phyloP scores from a whole-genome alignment of 371 early-diverging fungal genomes.

The Blyttiomyces sp. region DNA sequence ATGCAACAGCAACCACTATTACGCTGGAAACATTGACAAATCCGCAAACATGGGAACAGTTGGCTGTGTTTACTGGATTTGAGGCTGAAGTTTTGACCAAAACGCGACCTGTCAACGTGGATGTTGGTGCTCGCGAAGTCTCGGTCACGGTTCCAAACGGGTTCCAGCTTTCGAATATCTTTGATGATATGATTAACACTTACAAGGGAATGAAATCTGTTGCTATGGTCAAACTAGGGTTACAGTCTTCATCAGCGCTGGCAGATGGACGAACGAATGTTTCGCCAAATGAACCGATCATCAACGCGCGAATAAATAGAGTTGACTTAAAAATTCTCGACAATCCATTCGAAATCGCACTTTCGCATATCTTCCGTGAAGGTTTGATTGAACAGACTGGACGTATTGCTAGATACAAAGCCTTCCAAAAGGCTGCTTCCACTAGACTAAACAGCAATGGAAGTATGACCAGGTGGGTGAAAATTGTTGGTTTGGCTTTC shows the following conservation, averaged over 20 bases:
- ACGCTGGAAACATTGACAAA: no score
- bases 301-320: constrained; percentile 11
- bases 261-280: constrained; percentile 30
- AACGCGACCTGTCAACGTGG: no score
- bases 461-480: neutral
- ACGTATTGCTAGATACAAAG: constrained; percentile 51
- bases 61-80: no score
- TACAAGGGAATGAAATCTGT: constrained; percentile 37
- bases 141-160: constrained; percentile 27
- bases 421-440: constrained; percentile 54
- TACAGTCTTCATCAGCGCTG: constrained; percentile 8
- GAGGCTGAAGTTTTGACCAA: no score
- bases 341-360: constrained; percentile 56
- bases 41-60: no score
- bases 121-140: neutral
- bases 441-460: constrained; percentile 19
- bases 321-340: constrained; percentile 35
- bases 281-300: constrained; percentile 38
- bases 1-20: no score
- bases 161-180: constrained; percentile 34
- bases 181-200: constrained; percentile 43
- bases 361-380: constrained; percentile 49
- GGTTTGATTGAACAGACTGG: constrained; percentile 53
- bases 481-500: neutral
- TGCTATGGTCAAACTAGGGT: constrained; percentile 20